phyloP scores from a whole-genome alignment of 805 yeast genomes.

The Wickerhamiella qilinensis region DNA sequence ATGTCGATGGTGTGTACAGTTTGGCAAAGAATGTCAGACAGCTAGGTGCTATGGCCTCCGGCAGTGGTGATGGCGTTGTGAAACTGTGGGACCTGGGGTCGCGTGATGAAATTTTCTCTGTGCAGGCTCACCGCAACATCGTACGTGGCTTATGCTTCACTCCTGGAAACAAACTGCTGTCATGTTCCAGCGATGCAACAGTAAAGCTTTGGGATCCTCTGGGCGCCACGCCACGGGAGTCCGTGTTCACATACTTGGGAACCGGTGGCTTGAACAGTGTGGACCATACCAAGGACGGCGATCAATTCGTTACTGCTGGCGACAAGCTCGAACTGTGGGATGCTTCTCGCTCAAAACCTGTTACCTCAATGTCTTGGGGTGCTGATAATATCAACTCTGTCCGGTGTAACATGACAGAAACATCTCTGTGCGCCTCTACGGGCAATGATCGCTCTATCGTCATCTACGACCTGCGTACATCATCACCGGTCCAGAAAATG shows the following conservation, averaged over 20 bases:
- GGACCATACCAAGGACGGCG: constrained; percentile 69
- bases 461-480: constrained; percentile 77
- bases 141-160: constrained; percentile 74
- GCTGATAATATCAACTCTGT: constrained; percentile 79
- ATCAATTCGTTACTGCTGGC: constrained; percentile 82
- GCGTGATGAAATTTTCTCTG: constrained; percentile 56
- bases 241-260: constrained; percentile 66
- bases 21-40: constrained; percentile 63
- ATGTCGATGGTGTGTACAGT: constrained; percentile 82
- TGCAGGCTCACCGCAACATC: constrained; percentile 81
- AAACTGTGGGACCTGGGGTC: constrained; percentile 87
- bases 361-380: constrained; percentile 82
- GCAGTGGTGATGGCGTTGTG: constrained; percentile 88
- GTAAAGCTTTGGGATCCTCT: constrained; percentile 77
- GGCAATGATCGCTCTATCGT: constrained; percentile 78
- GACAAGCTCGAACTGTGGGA: constrained; percentile 89
- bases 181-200: constrained; percentile 84
- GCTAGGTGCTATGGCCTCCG: constrained; percentile 68
- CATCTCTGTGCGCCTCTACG: constrained; percentile 73
- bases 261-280: constrained; percentile 70
- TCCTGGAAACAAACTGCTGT: constrained; percentile 43
- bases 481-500: constrained; percentile 82
- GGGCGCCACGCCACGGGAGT: constrained; percentile 30
- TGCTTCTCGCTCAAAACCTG: constrained; percentile 56
- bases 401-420: constrained; percentile 78